Base-by-base conservation (phyloP, 2,329 filamentous ascomycete genomes). In the Penicillium glabrum region DNA sequence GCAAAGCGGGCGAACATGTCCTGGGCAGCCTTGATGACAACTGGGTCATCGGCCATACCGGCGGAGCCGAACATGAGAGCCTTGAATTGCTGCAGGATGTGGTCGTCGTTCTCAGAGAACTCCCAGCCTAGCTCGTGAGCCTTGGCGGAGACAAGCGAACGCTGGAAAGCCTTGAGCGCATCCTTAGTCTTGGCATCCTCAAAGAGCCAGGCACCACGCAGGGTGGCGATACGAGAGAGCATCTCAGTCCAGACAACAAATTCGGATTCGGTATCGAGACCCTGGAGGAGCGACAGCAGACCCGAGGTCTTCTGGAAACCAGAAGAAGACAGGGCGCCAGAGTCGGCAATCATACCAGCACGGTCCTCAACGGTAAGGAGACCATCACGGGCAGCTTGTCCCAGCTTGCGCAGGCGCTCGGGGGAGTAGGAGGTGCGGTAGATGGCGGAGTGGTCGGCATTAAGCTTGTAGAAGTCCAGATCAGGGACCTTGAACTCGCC, bases 221-320 rank as follows among this genome's bases (percentile, higher is more conserved):
- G 83, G n/a, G 87, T 83, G 24, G 84, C 86, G 57, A 97, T 83
- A 46, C 92, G 88, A 46, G 89, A 84, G 49, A 92, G 84, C 57
- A 98, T 90, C 75, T 97, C 93, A 64, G 91, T 92, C 93, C 93
- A 98, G 3, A 98, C 93, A 39, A 97, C 90, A 64, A 92, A 97
- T 68, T 96, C 90, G 1, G 86, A 81, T 78, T 98, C 93, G 60
- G 77, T 80, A 69, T 88, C 85, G 71, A 98, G 95, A 49, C 89
- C 88, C 73, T 96, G 90, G 53, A 98, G 82, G 14, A 98, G 82
- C 53, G 89, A 92, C 44, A 98, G 78, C 51, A 96, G 83, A 13
- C 91, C 92, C 16, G 93, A 96, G 0, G 93, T 96, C 81, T 91
- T 96, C 74, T 96, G 91, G 74, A 96, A 96, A 31, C 93, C 93